Conservation (phyloP, 768 basidiomycete genomes). For the Calocera cornea region DNA sequence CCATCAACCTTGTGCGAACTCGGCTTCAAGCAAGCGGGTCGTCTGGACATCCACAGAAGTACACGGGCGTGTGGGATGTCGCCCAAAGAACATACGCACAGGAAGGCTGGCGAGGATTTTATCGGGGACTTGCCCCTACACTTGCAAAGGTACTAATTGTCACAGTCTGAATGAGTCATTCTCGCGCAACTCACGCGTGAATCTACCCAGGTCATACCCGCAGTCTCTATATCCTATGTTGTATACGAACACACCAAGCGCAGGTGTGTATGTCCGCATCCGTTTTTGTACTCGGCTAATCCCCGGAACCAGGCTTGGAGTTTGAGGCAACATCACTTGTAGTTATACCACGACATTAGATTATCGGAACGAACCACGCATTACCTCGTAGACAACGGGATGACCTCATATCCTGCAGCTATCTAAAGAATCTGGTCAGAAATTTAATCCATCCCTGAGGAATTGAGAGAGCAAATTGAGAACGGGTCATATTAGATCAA, state of each 20-base stretch:
- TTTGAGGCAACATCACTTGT: neutral
- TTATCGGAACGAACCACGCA: neutral
- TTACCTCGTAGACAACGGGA: neutral
- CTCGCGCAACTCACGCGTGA: constrained; percentile 6
- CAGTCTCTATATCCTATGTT: constrained; percentile 92
- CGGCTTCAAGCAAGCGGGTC: constrained; percentile 93
- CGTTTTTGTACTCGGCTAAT: neutral
- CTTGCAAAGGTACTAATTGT: constrained; percentile 58
- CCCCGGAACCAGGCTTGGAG: constrained; percentile 7
- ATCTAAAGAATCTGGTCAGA: neutral
- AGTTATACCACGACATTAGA: neutral
- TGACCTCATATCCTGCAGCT: neutral
- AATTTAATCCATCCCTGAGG: neutral
- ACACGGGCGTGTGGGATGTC: constrained; percentile 81
- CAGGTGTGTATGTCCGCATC: constrained; percentile 29
- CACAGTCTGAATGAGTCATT: neutral
- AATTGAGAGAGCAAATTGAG: neutral
- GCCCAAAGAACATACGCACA: constrained; percentile 59
- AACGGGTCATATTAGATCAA: constrained; percentile 4
- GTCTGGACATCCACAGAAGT: constrained; percentile 81
- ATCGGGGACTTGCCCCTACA: constrained; percentile 81
- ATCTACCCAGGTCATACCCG: constrained; percentile 64
- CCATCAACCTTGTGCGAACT: constrained; percentile 81
- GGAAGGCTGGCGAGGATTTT: constrained; percentile 91
- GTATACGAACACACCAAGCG: constrained; percentile 82